Evolutionary conservation across 2,329 filamentous ascomycete species (phyloP).

Genomic region (Ceratocystis harringtonii): DNA sequence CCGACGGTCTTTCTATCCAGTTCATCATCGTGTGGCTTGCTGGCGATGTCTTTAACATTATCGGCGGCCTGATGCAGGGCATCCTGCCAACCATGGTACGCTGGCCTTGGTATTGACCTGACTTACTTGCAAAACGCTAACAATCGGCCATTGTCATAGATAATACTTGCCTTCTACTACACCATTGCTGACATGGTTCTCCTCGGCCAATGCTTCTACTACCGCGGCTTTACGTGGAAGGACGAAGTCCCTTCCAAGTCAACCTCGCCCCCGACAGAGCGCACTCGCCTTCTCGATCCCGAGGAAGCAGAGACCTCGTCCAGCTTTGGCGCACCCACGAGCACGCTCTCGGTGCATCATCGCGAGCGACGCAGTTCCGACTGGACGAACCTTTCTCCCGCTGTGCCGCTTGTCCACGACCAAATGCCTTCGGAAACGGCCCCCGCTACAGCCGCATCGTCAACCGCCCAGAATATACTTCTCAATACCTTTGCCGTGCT

Average conservation of each 20-base stretch:
- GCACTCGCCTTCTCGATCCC: conserved; percentile 34
- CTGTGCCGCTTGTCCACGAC: conserved; percentile 54
- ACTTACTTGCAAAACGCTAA: background rate
- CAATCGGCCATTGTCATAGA: conserved; percentile 28
- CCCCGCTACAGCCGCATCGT: conserved; percentile 18
- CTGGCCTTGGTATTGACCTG: background rate
- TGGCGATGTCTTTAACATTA: conserved; percentile 92
- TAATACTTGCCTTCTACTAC: conserved; percentile 88
- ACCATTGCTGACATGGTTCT: conserved; percentile 83
- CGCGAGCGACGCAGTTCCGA: conserved; percentile 37
- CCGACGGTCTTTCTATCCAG: conserved; percentile 76
- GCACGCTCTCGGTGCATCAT: conserved; percentile 22
- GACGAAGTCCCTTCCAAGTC: conserved; percentile 32
- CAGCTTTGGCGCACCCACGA: conserved; percentile 19
- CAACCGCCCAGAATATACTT: conserved; percentile 41
- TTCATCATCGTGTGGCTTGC: conserved; percentile 88
- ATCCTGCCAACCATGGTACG: conserved; percentile 81
- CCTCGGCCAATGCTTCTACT: conserved; percentile 85
- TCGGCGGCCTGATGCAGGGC: conserved; percentile 79
- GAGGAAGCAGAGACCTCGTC: background rate
- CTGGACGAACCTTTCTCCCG: conserved; percentile 59
- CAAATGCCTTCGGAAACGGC: conserved; percentile 25
- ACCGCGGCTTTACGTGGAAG: conserved; percentile 62
- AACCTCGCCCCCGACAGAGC: conserved; percentile 31
- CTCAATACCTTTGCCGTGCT: conserved; percentile 65